Percentiles rank a stretch among this genome's conserved stretches.
These are phyloP conservation scores for Sporothrix pallida DNA, from an alignment of 2,329 filamentous ascomycete species.

Conservation along the genomic window DNA sequence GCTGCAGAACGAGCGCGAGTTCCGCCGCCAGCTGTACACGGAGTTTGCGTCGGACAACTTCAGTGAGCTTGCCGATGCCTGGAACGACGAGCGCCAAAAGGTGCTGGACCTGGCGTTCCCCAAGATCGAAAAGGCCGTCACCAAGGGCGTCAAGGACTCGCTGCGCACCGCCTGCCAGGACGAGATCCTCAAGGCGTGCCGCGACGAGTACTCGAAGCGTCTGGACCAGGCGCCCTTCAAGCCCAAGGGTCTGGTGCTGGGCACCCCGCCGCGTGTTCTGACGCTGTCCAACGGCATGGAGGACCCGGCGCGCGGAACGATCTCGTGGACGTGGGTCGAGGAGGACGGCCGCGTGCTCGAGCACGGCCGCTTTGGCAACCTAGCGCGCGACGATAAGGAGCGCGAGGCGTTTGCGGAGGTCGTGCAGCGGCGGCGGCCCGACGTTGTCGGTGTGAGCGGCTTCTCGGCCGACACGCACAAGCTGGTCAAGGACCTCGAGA, in stretches of 20 bases:
- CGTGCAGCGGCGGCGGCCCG: slow-evolving; percentile 78
- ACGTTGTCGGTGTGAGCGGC: slow-evolving; percentile 88
- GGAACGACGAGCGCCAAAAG: slow-evolving; percentile 87
- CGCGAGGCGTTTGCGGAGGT: slow-evolving; percentile 77
- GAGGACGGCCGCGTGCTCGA: slow-evolving; percentile 90
- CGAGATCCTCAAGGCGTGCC: slow-evolving; percentile 82
- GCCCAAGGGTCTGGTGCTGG: slow-evolving; percentile 87
- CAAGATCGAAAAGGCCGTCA: slow-evolving; percentile 82
- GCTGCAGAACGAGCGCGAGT: slow-evolving; percentile 76
- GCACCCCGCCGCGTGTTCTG: slow-evolving; percentile 85
- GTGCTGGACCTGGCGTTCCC: slow-evolving; percentile 80
- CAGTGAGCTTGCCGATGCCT: slow-evolving; percentile 91
- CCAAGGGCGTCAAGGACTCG: slow-evolving; percentile 92
- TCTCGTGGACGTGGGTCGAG: slow-evolving; percentile 91
- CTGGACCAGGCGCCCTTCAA: slow-evolving; percentile 97
- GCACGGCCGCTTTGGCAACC: slow-evolving; percentile 82
- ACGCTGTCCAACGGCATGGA: slow-evolving; percentile 86
- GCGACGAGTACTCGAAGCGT: slow-evolving; percentile 85
- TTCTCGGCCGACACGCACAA: slow-evolving; percentile 86
- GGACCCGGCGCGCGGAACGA: slow-evolving; percentile 73
- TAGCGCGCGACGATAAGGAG: slow-evolving; percentile 71
- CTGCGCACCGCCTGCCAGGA: slow-evolving; percentile 94
- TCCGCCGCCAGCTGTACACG: slow-evolving; percentile 76
- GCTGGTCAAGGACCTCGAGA: slow-evolving; percentile 79
- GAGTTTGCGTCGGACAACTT: slow-evolving; percentile 95